These are phyloP conservation scores for Lactarius sp. DNA, from an alignment of 768 basidiomycete species.

Conservation along the genomic window DNA sequence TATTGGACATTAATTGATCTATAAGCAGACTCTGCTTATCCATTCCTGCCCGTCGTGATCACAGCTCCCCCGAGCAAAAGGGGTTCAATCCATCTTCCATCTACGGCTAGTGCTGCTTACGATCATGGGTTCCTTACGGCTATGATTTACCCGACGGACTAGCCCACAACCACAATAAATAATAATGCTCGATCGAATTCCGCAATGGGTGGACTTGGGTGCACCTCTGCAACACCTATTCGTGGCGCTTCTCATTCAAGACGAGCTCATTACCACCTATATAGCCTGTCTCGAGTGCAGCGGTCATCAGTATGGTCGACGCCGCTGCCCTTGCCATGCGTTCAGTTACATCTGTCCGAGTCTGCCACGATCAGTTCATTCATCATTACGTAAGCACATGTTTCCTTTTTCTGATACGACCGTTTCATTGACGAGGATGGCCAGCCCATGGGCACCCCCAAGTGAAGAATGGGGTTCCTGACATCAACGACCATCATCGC, in stretches of 20 bases:
- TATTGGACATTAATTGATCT: too few relatives aligned
- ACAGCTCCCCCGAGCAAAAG: too few relatives aligned
- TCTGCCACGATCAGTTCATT: not conserved
- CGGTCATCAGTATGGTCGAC: not conserved
- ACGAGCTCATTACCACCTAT: not conserved
- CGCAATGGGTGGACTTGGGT: not conserved
- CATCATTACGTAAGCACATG: conserved; percentile 17
- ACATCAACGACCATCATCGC: conserved; percentile 11
- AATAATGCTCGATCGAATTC: not conserved
- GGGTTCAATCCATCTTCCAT: not conserved
- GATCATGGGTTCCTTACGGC: conserved; percentile 8
- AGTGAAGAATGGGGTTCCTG: not conserved
- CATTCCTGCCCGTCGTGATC: too few relatives aligned
- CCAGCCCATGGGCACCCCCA: not conserved
- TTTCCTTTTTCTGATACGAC: conserved; percentile 20
- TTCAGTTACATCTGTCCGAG: too few relatives aligned
- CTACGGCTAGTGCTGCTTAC: not conserved
- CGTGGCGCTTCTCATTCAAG: not conserved
- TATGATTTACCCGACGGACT: conserved; percentile 1
- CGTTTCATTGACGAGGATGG: conserved; percentile 1
- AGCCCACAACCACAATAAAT: not conserved
- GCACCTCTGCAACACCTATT: not conserved
- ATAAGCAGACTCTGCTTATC: too few relatives aligned
- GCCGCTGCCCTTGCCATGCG: not conserved
- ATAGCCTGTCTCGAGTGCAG: not conserved